These are phyloP conservation scores for Cucurbita ficifolia DNA, from an alignment of 306 rosid species.

Conservation along the genomic window DNA sequence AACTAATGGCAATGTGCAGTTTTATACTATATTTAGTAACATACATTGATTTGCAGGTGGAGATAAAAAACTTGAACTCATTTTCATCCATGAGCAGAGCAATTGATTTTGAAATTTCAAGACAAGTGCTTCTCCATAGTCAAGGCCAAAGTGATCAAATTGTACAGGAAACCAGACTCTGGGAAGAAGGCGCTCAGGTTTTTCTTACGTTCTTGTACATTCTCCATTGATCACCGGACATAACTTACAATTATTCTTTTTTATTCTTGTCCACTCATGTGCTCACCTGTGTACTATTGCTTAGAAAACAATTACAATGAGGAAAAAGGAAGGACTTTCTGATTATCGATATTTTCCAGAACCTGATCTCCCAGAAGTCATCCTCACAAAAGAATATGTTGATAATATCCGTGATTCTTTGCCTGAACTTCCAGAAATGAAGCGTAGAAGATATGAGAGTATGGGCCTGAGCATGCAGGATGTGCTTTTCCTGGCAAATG, in stretches of 20 bases:
- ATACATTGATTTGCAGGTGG: conserved; percentile 50
- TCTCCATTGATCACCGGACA: conserved; percentile 4
- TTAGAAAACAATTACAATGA: conserved; percentile 85
- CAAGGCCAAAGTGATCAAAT: conserved; percentile 69
- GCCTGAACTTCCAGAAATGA: conserved; percentile 92
- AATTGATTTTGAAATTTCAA: conserved; percentile 83
- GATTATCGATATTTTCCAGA: conserved; percentile 97
- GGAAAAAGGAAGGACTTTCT: conserved; percentile 95
- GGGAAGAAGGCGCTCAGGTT: conserved; percentile 96
- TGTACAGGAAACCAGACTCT: conserved; percentile 78
- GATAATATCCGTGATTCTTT: conserved; percentile 38
- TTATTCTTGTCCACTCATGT: conserved; percentile 9
- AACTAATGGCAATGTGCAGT: neutral
- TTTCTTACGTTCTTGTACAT: conserved; percentile 12
- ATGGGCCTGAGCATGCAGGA: conserved; percentile 94
- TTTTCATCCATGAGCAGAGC: conserved; percentile 73
- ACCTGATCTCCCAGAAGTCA: conserved; percentile 83
- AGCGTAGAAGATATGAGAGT: conserved; percentile 69
- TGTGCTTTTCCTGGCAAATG: conserved; percentile 76
- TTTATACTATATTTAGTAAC: neutral
- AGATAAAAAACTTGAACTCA: conserved; percentile 81
- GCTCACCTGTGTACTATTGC: conserved; percentile 13
- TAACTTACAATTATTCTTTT: neutral
- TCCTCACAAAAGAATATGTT: conserved; percentile 56
- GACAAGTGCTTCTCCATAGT: conserved; percentile 64